Percentiles rank a stretch among this genome's conserved stretches.
Evolutionary conservation across 1,139 yeast genomes (phyloP).

Genomic region (Geotrichum candidum): DNA sequence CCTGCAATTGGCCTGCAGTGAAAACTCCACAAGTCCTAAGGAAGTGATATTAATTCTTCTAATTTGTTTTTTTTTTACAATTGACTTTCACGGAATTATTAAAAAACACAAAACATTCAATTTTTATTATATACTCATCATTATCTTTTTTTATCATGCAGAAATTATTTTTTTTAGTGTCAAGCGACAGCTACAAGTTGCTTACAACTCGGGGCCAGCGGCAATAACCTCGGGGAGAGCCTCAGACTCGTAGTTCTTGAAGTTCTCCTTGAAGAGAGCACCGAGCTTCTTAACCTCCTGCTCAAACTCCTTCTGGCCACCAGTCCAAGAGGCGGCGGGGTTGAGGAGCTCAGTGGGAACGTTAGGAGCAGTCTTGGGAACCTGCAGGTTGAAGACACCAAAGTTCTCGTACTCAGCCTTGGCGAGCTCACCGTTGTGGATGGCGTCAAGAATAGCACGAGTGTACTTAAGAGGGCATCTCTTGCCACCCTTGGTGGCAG

Average conservation of each 20-base stretch:
- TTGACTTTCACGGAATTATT: not conserved
- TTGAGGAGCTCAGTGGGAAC: constrained; percentile 84
- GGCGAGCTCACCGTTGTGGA: constrained; percentile 84
- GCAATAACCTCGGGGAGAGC: constrained; percentile 83
- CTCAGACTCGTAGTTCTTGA: constrained; percentile 73
- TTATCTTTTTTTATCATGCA: not conserved
- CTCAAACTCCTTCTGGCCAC: constrained; percentile 60
- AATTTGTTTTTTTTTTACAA: not conserved
- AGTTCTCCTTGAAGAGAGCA: constrained; percentile 74
- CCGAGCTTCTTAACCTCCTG: constrained; percentile 73
- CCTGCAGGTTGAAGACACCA: constrained; percentile 80
- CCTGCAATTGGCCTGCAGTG: too few species aligned
- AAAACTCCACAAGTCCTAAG: too few species aligned
- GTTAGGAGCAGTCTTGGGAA: constrained; percentile 75
- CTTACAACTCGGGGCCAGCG: constrained; percentile 66
- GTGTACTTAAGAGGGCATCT: constrained; percentile 98
- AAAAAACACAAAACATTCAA: not conserved
- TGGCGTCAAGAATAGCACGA: constrained; percentile 91
- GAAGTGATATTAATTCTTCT: too few species aligned
- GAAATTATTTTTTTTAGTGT: not conserved
- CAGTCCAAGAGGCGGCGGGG: constrained; percentile 81
- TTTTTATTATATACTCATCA: not conserved
- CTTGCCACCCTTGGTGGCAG: constrained; percentile 89
- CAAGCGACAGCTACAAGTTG: not conserved
- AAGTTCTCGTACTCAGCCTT: constrained; percentile 76